Conservation (phyloP, 2,329 filamentous ascomycete genomes). For the Cladosporium sp. region DNA sequence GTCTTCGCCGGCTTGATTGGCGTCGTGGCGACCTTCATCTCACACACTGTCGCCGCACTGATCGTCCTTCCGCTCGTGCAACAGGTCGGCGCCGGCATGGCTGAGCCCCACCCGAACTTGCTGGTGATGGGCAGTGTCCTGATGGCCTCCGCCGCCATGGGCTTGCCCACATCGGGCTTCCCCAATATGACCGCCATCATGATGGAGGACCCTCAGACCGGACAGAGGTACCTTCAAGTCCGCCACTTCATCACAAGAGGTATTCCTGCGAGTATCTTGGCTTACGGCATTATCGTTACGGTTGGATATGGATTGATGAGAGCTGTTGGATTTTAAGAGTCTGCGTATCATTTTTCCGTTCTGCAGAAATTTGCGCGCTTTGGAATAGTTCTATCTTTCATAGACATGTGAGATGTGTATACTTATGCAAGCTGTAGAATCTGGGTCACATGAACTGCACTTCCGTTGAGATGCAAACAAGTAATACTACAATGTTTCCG, state of each 20-base stretch:
- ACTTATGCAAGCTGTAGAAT: no score
- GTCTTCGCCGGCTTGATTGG: slow-evolving; percentile 82
- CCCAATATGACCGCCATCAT: slow-evolving; percentile 99
- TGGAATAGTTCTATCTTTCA: no score
- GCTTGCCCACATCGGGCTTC: slow-evolving; percentile 89
- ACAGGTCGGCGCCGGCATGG: slow-evolving; percentile 80
- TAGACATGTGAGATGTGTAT: no score
- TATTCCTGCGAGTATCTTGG: slow-evolving; percentile 78
- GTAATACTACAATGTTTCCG: no score
- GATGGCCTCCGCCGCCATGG: slow-evolving; percentile 99
- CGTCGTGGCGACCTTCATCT: slow-evolving; percentile 95
- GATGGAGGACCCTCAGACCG: slow-evolving; percentile 92
- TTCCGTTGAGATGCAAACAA: no score
- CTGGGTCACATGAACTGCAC: no score
- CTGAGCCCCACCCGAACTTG: slow-evolving; percentile 85
- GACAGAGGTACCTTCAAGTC: slow-evolving; percentile 85
- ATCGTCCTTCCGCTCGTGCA: slow-evolving; percentile 90
- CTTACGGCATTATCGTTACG: slow-evolving; percentile 77
- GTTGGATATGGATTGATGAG: slow-evolving; percentile 90
- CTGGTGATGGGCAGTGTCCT: slow-evolving; percentile 91
- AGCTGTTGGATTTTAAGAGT: slow-evolving; percentile 58
- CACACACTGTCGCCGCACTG: slow-evolving; percentile 90
- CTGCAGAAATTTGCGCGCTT: no score
- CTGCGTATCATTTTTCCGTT: no score
- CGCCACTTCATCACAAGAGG: slow-evolving; percentile 94